phyloP scores from a whole-genome alignment of 768 basidiomycete genomes.

The Imleria badia region DNA sequence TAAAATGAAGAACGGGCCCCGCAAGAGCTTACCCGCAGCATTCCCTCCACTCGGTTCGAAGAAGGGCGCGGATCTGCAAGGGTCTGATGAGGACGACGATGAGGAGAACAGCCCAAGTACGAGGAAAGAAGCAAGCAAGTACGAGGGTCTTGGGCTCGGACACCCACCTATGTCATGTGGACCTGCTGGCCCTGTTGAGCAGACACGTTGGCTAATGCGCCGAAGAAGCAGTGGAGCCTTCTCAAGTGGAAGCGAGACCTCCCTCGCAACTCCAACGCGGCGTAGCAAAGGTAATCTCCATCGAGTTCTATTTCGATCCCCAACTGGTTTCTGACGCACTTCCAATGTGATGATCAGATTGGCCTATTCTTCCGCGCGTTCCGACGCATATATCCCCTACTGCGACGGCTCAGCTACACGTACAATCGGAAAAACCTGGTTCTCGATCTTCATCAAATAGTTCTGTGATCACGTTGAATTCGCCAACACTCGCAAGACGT shows the following conservation, averaged over 20 bases:
- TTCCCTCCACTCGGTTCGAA: slow-evolving; percentile 48
- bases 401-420: slow-evolving; percentile 36
- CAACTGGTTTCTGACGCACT: background rate
- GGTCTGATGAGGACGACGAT: slow-evolving; percentile 64
- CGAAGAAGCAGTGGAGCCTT: slow-evolving; percentile 82
- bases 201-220: slow-evolving; percentile 65
- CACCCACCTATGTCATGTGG: slow-evolving; percentile 41
- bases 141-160: slow-evolving; percentile 66
- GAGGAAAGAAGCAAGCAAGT: slow-evolving; percentile 50
- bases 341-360: slow-evolving; percentile 39
- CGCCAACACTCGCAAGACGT: slow-evolving; percentile 44
- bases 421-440: slow-evolving; percentile 47
- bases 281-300: slow-evolving; percentile 46
- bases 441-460: slow-evolving; percentile 59
- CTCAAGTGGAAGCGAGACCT: slow-evolving; percentile 70
- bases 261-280: slow-evolving; percentile 63
- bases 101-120: slow-evolving; percentile 62
- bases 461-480: slow-evolving; percentile 45
- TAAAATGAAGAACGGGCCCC: slow-evolving; percentile 50
- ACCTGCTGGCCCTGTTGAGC: slow-evolving; percentile 36
- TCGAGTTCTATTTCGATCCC: slow-evolving; percentile 34
- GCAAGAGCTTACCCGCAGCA: slow-evolving; percentile 76
- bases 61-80: slow-evolving; percentile 31
- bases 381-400: slow-evolving; percentile 50
- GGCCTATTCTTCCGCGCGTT: slow-evolving; percentile 52